Conservation (phyloP, 2,329 filamentous ascomycete genomes). For the Fusarium subtropicale region DNA sequence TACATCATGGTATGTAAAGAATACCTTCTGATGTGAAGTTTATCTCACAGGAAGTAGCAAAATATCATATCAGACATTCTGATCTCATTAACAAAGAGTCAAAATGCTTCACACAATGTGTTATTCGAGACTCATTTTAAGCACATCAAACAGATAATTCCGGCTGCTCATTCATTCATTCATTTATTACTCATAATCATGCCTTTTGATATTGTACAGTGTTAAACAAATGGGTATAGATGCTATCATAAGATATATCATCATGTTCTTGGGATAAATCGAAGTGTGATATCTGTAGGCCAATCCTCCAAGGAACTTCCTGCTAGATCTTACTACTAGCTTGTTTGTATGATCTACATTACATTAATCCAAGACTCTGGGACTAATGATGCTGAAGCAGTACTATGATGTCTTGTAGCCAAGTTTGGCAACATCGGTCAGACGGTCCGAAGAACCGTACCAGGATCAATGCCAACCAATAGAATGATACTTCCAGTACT, state of each 20-base stretch:
- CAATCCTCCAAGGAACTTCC: conserved; percentile 7
- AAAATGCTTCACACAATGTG: neutral
- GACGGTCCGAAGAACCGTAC: conserved; percentile 39
- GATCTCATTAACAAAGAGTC: neutral
- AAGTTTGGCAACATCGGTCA: conserved; percentile 26
- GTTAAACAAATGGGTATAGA: conserved; percentile 42
- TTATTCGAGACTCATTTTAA: neutral
- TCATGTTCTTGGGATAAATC: conserved; percentile 34
- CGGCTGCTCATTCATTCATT: neutral
- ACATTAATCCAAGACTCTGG: conserved; percentile 18
- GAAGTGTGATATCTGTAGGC: conserved; percentile 24
- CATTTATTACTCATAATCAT: conserved; percentile 13
- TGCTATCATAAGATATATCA: conserved; percentile 37
- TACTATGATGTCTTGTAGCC: conserved; percentile 4
- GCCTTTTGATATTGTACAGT: conserved; percentile 15
- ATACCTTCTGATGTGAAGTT: neutral
- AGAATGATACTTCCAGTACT: conserved; percentile 14
- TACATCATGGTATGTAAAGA: conserved; percentile 3
- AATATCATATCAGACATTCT: neutral
- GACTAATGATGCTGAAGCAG: conserved; percentile 3
- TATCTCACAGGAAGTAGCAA: neutral
- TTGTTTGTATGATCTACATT: conserved; percentile 16
- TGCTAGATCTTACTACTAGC: conserved; percentile 10
- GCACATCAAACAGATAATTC: neutral
- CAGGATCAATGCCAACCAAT: conserved; percentile 34